Evolutionary conservation across 2,329 filamentous ascomycete species (phyloP), one percentile per base, ranked within the genome.

Genomic region (Scedosporium apiospermum): DNA sequence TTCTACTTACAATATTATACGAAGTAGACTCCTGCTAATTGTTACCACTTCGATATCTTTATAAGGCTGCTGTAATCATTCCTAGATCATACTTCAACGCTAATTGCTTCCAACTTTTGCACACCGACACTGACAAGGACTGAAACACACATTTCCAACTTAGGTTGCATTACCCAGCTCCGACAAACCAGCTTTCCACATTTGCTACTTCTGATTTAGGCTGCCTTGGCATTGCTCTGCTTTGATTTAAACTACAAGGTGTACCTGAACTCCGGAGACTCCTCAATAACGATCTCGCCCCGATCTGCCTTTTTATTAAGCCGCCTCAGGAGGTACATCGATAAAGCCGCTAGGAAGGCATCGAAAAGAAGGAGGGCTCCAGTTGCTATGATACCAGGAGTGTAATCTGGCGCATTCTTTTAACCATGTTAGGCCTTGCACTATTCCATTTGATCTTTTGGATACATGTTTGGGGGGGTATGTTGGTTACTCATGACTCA

Each of bases 381-480:
- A 14, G 27, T 34, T 38, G 55, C 55, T 6, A 58, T 38, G 12
- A 58, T 58, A 18, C 55, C 55, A 6, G 55, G 55, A 6, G 23
- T 6, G 9, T 58, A 58, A 18, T 58, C 55, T 3, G 55, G 55
- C 6, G 55, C 55, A 23, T 58, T 34, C 55, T 58, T 14, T 58
- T 58, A 5, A n/a, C 9, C 14, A 14, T 12, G 51, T 55, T 6
- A 55, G 51, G 12, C 18, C 9, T n/a, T 55, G 41, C 67, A 71
- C 70, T 69, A 71, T 3, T 71, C 67, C 3, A 70, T 69, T 1
- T 68, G 6, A 34, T 9, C 6, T 34, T 9, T 71, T 14, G 65
- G 58, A 63, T 73, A 72, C 5, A 59, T 23, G 3, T 30, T 30
- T 30, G 27, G 27, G 27, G 27, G 27, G 27, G 27, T 34, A 6